Percentiles rank a stretch among this genome's conserved stretches.
phyloP scores from a whole-genome alignment of 2,329 filamentous ascomycete genomes.

The Plectosphaerella cucumerina region DNA sequence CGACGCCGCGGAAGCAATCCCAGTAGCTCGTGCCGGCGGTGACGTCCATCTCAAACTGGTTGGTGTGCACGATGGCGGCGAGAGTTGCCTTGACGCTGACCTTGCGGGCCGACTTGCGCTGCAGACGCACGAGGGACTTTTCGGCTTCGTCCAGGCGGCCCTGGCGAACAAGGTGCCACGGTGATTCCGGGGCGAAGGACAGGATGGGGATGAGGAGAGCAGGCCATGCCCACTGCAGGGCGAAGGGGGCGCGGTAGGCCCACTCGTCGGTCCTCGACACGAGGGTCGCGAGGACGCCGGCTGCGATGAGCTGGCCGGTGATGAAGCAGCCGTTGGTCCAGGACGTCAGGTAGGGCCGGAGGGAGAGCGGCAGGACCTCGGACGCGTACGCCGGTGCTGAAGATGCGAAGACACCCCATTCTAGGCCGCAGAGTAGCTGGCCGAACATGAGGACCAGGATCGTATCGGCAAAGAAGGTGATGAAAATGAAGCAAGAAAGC shows the following conservation, averaged over 20 bases:
- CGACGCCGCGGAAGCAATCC: conserved; percentile 36
- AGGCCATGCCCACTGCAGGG: conserved; percentile 40
- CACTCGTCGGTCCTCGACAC: conserved; percentile 28
- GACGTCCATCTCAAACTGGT: conserved; percentile 28
- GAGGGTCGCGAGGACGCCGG: conserved; percentile 32
- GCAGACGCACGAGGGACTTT: conserved; percentile 21
- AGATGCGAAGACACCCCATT: conserved; percentile 34
- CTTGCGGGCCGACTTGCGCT: conserved; percentile 3
- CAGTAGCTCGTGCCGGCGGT: conserved; percentile 28
- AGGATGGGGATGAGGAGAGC: conserved; percentile 29
- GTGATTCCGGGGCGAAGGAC: conserved; percentile 36
- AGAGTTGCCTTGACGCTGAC: conserved; percentile 29
- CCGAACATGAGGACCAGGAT: conserved; percentile 29
- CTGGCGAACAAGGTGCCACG: conserved; percentile 41
- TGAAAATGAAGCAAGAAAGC: conserved; percentile 33
- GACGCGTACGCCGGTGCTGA: conserved; percentile 37
- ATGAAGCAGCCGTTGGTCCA: conserved; percentile 38
- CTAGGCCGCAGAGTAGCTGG: conserved; percentile 34
- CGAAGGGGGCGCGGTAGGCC: conserved; percentile 38
- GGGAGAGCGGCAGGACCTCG: conserved; percentile 23
- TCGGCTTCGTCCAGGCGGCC: conserved; percentile 27
- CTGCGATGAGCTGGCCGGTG: conserved; percentile 35
- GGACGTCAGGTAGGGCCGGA: conserved; percentile 32
- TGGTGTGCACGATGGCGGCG: conserved; percentile 38
- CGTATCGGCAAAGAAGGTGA: conserved; percentile 34